These are phyloP conservation scores for Cytospora leucostoma DNA, from an alignment of 2,329 filamentous ascomycete species.

Conservation along the genomic window DNA sequence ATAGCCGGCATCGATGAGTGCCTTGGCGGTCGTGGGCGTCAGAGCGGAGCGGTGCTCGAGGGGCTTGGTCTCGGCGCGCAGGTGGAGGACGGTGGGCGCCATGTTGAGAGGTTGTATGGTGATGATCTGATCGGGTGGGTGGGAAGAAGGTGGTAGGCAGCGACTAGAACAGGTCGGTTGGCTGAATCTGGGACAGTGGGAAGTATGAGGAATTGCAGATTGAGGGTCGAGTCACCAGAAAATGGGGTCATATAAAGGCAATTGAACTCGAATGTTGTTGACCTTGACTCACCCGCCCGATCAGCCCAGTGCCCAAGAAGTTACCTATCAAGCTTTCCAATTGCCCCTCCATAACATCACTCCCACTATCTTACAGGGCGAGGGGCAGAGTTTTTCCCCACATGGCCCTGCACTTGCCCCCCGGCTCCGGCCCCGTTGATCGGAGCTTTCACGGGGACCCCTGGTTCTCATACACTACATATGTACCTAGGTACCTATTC, in stretches of 20 bases:
- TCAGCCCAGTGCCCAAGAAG: neutral
- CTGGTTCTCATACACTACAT: neutral
- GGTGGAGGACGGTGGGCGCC: conserved; percentile 48
- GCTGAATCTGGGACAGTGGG: neutral
- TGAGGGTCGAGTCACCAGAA: conserved; percentile 12
- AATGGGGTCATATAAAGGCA: neutral
- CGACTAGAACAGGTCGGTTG: conserved; percentile 17
- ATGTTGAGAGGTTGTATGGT: conserved; percentile 28
- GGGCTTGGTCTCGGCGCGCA: conserved; percentile 62
- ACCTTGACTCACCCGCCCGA: conserved; percentile 12
- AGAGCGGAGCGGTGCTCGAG: conserved; percentile 57
- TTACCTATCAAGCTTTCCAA: neutral
- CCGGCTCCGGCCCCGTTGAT: conserved; percentile 5
- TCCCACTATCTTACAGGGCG: neutral
- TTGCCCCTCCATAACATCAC: neutral
- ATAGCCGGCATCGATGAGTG: conserved; percentile 69
- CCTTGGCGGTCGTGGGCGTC: conserved; percentile 44
- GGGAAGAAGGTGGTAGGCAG: neutral
- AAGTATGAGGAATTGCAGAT: neutral
- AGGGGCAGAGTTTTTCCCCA: conserved; percentile 23
- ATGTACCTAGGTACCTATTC: too few species aligned
- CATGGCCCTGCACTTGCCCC: neutral
- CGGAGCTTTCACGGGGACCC: conserved; percentile 14
- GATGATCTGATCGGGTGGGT: neutral
- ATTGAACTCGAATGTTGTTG: conserved; percentile 11